phyloP scores from a whole-genome alignment of 2,329 filamentous ascomycete genomes.

The Hypoxylon sp. region DNA sequence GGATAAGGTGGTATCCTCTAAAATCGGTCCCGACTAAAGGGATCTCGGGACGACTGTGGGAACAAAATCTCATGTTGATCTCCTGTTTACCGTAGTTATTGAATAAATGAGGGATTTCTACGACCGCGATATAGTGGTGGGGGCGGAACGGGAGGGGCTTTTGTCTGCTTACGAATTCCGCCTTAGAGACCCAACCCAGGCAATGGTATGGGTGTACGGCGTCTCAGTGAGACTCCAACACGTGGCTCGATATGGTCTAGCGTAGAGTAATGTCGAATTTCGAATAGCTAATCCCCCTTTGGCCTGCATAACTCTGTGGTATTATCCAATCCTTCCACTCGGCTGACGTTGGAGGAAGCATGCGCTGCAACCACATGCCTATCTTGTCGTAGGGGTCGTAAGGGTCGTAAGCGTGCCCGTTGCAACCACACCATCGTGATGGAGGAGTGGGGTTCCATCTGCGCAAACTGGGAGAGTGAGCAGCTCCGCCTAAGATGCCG shows the following conservation, averaged over 20 bases:
- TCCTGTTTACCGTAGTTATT: conserved; percentile 5
- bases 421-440: conserved; percentile 9
- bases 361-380: conserved; percentile 19
- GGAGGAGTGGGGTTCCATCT: conserved; percentile 9
- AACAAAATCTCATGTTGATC: conserved; percentile 9
- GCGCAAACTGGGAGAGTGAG: not conserved
- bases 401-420: conserved; percentile 4
- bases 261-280: conserved; percentile 8
- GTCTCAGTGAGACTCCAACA: conserved; percentile 9
- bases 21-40: conserved; percentile 6
- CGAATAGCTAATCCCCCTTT: conserved; percentile 2
- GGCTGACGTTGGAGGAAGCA: conserved; percentile 19
- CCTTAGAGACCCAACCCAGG: not conserved
- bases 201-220: not conserved
- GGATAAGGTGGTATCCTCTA: conserved; percentile 4
- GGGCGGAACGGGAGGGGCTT: not conserved
- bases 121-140: not conserved
- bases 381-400: conserved; percentile 7
- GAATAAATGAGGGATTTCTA: conserved; percentile 6
- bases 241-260: conserved; percentile 13
- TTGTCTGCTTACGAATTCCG: not conserved
- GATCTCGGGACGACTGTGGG: conserved; percentile 9
- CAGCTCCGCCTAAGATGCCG: not conserved
- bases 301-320: conserved; percentile 7
- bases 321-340: conserved; percentile 9